Percentiles rank a stretch among this genome's conserved stretches.
Conservation (phyloP, 495 filamentous ascomycete species). For the Chaetomium fimeti region DNA sequence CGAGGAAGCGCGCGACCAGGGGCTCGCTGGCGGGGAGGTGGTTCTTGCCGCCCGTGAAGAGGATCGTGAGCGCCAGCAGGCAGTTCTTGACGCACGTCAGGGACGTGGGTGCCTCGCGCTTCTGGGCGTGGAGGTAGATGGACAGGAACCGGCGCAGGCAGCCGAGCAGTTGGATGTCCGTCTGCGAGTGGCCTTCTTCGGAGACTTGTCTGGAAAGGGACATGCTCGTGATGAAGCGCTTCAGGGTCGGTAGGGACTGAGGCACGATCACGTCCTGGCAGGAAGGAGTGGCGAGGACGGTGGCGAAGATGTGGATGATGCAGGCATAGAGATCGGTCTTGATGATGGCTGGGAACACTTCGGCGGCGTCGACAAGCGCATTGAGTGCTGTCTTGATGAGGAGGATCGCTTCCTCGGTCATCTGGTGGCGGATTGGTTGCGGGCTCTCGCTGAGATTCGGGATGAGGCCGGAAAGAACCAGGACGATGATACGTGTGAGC, state of each 20-base stretch:
- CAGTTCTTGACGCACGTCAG: conserved; percentile 91
- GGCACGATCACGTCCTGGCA: conserved; percentile 89
- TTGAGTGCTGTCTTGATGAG: conserved; percentile 78
- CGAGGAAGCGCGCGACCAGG: conserved; percentile 63
- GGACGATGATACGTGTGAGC: conserved; percentile 88
- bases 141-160: conserved; percentile 75
- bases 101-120: conserved; percentile 74
- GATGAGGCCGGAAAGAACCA: conserved; percentile 81
- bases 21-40: conserved; percentile 70
- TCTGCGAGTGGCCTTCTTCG: conserved; percentile 37
- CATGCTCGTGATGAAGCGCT: conserved; percentile 79
- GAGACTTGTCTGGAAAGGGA: conserved; percentile 43
- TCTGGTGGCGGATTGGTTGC: conserved; percentile 64
- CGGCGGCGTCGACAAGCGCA: conserved; percentile 87
- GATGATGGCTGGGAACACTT: conserved; percentile 94
- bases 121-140: conserved; percentile 79
- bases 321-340: conserved; percentile 95
- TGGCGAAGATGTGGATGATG: conserved; percentile 93
- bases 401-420: conserved; percentile 77
- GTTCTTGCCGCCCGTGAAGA: conserved; percentile 76
- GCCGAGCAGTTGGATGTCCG: conserved; percentile 58
- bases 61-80: conserved; percentile 79
- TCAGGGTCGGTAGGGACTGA: conserved; percentile 86
- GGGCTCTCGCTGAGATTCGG: conserved; percentile 81
- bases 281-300: conserved; percentile 79